phyloP scores from a whole-genome alignment of 73 alveolate genomes.

The Paramecium octaurelia region DNA sequence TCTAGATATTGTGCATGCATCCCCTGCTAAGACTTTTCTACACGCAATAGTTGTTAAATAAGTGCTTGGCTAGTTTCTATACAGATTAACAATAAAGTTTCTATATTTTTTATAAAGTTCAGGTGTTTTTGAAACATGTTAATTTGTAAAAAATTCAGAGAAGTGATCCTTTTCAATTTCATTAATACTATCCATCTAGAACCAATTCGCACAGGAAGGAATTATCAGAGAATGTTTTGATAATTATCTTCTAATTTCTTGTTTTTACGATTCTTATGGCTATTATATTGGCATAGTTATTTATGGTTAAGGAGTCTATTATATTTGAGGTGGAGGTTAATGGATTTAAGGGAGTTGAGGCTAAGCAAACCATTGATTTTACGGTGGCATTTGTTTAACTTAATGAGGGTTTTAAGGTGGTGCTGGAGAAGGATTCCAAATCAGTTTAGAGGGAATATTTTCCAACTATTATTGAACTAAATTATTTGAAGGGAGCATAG shows the following conservation, averaged over 20 bases:
- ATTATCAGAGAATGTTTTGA: slow-evolving; percentile 19
- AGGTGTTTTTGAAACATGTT: slow-evolving; percentile 96
- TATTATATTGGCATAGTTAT: not conserved
- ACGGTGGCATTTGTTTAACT: not conserved
- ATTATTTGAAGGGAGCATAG: not conserved
- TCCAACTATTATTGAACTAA: not conserved
- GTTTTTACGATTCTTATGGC: not conserved
- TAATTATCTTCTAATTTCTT: not conserved
- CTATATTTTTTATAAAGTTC: slow-evolving; percentile 93
- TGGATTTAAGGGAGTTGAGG: not conserved
- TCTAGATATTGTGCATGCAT: slow-evolving; percentile 92
- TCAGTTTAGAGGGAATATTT: not conserved
- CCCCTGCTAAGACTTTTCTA: slow-evolving; percentile 97
- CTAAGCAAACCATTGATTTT: not conserved
- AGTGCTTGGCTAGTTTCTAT: slow-evolving; percentile 88
- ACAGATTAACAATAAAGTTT: slow-evolving; percentile 92
- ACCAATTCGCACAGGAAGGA: slow-evolving; percentile 94
- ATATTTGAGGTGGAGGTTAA: not conserved
- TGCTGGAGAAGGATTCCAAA: not conserved
- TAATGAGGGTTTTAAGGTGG: not conserved
- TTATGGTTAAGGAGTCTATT: not conserved
- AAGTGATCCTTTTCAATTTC: slow-evolving; percentile 90
- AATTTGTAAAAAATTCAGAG: slow-evolving; percentile 95
- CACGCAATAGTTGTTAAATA: slow-evolving; percentile 96
- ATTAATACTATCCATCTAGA: slow-evolving; percentile 86